Conservation (phyloP, 192 early-diverging fungal species). For the Umbelopsis sp. region DNA sequence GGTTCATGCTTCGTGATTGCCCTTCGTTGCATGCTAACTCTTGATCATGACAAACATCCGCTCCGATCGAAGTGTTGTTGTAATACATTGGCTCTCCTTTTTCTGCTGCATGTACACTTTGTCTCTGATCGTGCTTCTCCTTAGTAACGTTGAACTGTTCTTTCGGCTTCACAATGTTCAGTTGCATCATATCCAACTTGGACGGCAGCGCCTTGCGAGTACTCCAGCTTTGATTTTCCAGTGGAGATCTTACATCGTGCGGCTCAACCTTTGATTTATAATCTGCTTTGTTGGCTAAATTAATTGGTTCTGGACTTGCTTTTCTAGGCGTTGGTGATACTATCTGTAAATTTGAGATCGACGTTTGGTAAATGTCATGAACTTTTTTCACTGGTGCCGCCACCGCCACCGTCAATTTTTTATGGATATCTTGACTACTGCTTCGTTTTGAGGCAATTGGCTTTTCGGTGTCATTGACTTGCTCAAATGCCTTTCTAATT, state of each 20-base stretch:
- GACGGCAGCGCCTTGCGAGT: background rate
- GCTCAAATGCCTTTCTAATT: background rate
- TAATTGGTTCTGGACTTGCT: background rate
- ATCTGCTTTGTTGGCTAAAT: background rate
- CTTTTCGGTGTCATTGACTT: background rate
- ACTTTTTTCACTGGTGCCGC: background rate
- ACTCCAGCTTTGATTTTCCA: background rate
- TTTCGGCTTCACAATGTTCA: background rate
- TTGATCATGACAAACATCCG: too few species aligned
- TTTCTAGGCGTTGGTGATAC: conserved; percentile 9
- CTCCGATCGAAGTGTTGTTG: too few species aligned
- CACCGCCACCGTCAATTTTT: background rate
- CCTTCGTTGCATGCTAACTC: too few species aligned
- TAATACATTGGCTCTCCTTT: too few species aligned
- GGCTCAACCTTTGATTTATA: background rate
- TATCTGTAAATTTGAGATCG: background rate
- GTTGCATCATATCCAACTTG: background rate
- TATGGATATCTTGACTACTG: background rate
- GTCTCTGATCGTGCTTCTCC: too few species aligned
- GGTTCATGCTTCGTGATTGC: conserved; percentile 3
- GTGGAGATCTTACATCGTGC: too few species aligned
- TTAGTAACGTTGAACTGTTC: background rate
- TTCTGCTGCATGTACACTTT: too few species aligned
- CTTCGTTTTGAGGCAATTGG: background rate
- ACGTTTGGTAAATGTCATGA: background rate